These are phyloP conservation scores for Suillus americanus DNA, from an alignment of 768 basidiomycete genomes.

Conservation along the genomic window DNA sequence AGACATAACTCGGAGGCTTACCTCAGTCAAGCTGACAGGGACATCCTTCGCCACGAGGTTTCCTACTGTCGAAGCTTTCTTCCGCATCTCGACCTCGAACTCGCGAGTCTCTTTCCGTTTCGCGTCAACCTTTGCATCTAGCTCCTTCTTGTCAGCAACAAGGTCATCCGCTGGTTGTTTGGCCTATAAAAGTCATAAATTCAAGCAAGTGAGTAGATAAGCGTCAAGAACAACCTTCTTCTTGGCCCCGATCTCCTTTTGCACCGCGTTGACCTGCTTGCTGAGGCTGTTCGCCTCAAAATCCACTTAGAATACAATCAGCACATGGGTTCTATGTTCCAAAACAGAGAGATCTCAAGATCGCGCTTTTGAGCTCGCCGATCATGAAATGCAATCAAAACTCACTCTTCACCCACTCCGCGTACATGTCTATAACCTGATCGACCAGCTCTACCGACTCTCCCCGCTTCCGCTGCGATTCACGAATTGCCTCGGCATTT, in stretches of 20 bases:
- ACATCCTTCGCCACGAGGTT: slow-evolving; percentile 90
- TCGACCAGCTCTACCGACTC: slow-evolving; percentile 91
- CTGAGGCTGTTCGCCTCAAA: slow-evolving; percentile 76
- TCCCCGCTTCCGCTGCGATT: slow-evolving; percentile 90
- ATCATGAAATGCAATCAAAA: slow-evolving; percentile 19
- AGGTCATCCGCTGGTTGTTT: slow-evolving; percentile 91
- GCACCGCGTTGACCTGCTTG: slow-evolving; percentile 85
- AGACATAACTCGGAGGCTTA: slow-evolving; percentile 32
- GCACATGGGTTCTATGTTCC: background rate
- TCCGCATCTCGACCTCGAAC: slow-evolving; percentile 74
- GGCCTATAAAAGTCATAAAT: slow-evolving; percentile 48
- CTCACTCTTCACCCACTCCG: slow-evolving; percentile 93
- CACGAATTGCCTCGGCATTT: slow-evolving; percentile 84
- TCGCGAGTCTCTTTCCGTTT: slow-evolving; percentile 78
- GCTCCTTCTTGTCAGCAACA: slow-evolving; percentile 76
- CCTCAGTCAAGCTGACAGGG: slow-evolving; percentile 88
- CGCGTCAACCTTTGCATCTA: slow-evolving; percentile 78
- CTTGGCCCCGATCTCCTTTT: slow-evolving; percentile 93
- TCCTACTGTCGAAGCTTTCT: slow-evolving; percentile 79
- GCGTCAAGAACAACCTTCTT: slow-evolving; percentile 67
- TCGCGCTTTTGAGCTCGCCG: slow-evolving; percentile 4
- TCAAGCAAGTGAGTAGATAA: background rate
- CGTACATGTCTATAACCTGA: slow-evolving; percentile 89
- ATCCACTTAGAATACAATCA: slow-evolving; percentile 56
- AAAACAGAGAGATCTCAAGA: background rate